Conservation (phyloP, 2,329 filamentous ascomycete genomes). For the Exutisphaerella laricina region DNA sequence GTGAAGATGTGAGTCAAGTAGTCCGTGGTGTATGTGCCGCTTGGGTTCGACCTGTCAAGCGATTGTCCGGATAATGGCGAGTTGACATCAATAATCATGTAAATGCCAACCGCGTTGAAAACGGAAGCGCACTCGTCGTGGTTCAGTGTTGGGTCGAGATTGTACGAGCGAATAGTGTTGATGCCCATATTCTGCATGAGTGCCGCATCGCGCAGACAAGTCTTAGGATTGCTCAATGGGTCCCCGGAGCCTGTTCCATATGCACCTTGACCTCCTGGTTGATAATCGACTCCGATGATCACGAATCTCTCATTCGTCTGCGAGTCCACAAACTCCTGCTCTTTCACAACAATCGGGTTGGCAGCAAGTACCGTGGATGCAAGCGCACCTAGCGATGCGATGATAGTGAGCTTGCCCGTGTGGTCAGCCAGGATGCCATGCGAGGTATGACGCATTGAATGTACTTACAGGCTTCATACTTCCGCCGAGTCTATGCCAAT, state of each 20-base stretch:
- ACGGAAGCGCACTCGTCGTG: slow-evolving; percentile 59
- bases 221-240: slow-evolving; percentile 52
- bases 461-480: slow-evolving; percentile 2
- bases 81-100: slow-evolving; percentile 62
- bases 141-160: slow-evolving; percentile 54
- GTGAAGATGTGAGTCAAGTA: slow-evolving; percentile 57
- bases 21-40: slow-evolving; percentile 49
- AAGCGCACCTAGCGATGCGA: slow-evolving; percentile 12
- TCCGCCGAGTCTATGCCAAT: too few relatives aligned
- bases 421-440: neutral
- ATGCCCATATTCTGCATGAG: slow-evolving; percentile 59
- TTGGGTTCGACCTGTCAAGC: slow-evolving; percentile 52
- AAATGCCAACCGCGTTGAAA: slow-evolving; percentile 62
- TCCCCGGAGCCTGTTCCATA: slow-evolving; percentile 51
- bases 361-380: slow-evolving; percentile 46
- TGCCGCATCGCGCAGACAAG: slow-evolving; percentile 58
- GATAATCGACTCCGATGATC: slow-evolving; percentile 54
- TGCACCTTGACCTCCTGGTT: slow-evolving; percentile 56
- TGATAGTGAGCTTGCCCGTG: neutral
- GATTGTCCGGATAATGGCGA: slow-evolving; percentile 52
- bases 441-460: too few relatives aligned
- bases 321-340: slow-evolving; percentile 57
- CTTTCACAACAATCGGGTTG: slow-evolving; percentile 51
- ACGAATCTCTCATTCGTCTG: slow-evolving; percentile 55
- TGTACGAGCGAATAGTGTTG: slow-evolving; percentile 63